These are phyloP conservation scores for Penicillium paxilli DNA, from an alignment of 495 filamentous ascomycete genomes.

Conservation along the genomic window DNA sequence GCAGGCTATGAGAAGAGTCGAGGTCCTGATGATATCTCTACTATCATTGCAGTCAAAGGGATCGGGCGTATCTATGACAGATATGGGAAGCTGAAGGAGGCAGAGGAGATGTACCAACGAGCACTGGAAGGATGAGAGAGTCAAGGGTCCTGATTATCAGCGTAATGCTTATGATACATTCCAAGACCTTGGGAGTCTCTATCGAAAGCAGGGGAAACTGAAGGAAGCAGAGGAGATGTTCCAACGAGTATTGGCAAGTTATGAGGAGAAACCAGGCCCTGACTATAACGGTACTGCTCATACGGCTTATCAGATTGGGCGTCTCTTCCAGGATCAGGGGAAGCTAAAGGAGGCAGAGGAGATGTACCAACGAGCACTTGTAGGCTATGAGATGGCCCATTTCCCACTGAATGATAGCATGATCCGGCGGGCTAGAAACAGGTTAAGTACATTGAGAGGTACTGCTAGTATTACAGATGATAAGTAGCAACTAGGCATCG, in stretches of 20 bases:
- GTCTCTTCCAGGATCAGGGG: conserved; percentile 17
- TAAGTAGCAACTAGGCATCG: no score
- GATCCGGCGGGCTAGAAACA: no score
- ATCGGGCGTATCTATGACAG: no score
- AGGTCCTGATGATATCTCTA: no score
- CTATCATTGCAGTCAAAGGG: no score
- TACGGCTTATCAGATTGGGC: conserved; percentile 32
- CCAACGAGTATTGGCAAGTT: conserved; percentile 23
- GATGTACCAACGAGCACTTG: no score
- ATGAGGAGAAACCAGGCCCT: conserved; percentile 28
- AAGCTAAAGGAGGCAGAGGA: conserved; percentile 2
- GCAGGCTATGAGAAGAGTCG: no score
- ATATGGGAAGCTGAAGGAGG: background rate
- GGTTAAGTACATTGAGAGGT: no score
- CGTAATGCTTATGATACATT: conserved; percentile 29
- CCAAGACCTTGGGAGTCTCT: conserved; percentile 27
- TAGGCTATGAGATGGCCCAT: no score
- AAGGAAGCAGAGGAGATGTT: conserved; percentile 27
- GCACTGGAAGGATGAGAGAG: conserved; percentile 32
- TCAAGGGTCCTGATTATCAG: conserved; percentile 25
- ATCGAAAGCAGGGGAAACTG: conserved; percentile 11
- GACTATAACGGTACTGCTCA: conserved; percentile 29
- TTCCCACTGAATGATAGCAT: no score
- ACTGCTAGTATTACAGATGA: no score
- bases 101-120: conserved; percentile 28